Base-by-base conservation (phyloP, 2,329 filamentous ascomycete species). In the Arthroderma sp. region DNA sequence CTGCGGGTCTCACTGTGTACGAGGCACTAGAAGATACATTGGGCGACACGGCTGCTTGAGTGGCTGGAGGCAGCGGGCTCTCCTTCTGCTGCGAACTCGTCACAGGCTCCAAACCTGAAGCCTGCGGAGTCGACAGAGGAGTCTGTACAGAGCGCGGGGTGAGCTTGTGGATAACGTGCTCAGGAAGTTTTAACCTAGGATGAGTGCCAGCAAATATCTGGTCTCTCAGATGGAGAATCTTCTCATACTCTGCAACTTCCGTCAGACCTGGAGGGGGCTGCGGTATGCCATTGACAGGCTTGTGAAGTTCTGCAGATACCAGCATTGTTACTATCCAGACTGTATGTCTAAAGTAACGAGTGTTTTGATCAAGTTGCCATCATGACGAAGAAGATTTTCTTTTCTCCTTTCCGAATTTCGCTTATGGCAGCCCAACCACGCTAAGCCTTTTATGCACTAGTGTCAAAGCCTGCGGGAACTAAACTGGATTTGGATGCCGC, bases 151-250 rank as follows among this genome's bases (percentile, higher is more conserved):
- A 59, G 53, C 58, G 62, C 45, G 57, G 54, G 45, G 54, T 56
- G 29, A 59, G 48, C 50, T 63, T 66, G 58, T 64, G 65, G 55
- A 69, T 57, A 55, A 73, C 70, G 61, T 72, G 67, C 53, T 70
- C 61, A 53, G 75, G 72, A 50, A 79, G 69, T 57, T 72, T 77
- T 59, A 80, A 69, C 55, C 70, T 71, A 52, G 75, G 72, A 58
- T 71, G 68, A 56, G 74, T 78, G 58, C 88, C 87, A 61, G 84
- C 77, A 59, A 91, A 71, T 55, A 96, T 75, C 54, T 80, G 73
- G 69, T 94, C 83, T 64, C 80, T 81, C 63, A 96, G 80, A 54
- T 73, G 77, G 58, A 94, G 62, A 57, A 96, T 83, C 66, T 81
- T 85, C 59, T 82, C 76, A 69, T 86, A 91, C 64, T 88, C 78